Evolutionary conservation across 78 protist species (phyloP), one percentile per base, ranked within the genome.

Genomic region (Chrysochromulina parva): DNA sequence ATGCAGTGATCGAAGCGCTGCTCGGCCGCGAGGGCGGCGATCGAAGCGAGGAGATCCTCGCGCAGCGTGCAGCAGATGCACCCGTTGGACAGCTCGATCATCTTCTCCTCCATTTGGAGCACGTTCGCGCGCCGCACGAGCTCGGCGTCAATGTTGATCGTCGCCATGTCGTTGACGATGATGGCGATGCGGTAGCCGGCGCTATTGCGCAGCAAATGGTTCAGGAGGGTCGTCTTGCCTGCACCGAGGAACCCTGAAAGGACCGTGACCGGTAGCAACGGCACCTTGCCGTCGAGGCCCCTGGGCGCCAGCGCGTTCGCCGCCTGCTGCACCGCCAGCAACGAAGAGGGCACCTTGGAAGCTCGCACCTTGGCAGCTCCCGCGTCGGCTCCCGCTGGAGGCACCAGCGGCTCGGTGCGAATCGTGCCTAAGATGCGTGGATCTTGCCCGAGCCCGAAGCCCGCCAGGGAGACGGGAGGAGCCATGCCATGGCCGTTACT

Each of bases 211-310:
- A 95, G 85, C 11, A 95, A 0, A n/a, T 90, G 62, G 24, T 65
- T 1, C 60, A 95, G 93, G 53, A 94, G 88, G 28, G 96, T 95
- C 78, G 96, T 94, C 62, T 95, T 38, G 38, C 38, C 38, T 0
- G 38, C 38, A 38, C 38, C 38, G 38, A 38, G 38, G 38, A 38
- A 38, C 14, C 98, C 98, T 50, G 96, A 89, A 9, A 97, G 74
- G 24, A 97, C 93, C 7, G 98, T 95, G 57, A 96, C 97, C 11
- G 97, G 97, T 74, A 94, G n/a, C 1, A 19, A 50, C 50, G 1
- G 38, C 38, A 38, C 38, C 38, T 38, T 38, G 38, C 38, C 38
- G 38, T 38, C 38, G 38, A 38, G 38, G 38, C 38, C 38, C 38
- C 38, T 38, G 38, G 38, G 38, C 38, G 38, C 38, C 38, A 38